Base-by-base conservation (phyloP, 2,329 filamentous ascomycete genomes). In the Cytospora schulzeri region DNA sequence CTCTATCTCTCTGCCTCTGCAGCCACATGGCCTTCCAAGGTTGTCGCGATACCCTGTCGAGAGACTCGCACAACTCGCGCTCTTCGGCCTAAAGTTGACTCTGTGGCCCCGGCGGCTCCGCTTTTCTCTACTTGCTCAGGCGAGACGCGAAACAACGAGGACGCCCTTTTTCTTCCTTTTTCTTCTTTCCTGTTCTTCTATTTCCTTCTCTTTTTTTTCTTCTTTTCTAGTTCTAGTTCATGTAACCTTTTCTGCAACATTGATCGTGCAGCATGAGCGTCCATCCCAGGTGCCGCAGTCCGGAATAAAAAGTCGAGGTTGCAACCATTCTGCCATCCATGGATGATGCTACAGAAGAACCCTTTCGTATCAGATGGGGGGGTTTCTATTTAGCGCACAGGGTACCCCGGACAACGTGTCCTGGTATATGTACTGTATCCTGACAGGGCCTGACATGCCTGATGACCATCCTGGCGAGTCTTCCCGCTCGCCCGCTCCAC, bases 61-160 rank as follows among this genome's bases (percentile, higher is more conserved):
- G 33, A 9, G 31, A 33, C 31, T 33, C 51, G 26, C 31, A 15
- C 38, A 8, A 22, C 60, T 62, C 60, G 60, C 60, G 60, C 15
- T 54, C 52, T 62, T 62, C 60, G 60, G 60, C 60, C 29, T 62
- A 50, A 15, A 38, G 22, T 56, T 62, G 24, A 35, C 33, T 62
- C 38, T 7, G 33, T 50, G 50, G 41, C 11, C 17, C 35, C 28
- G n/a, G 50, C 38, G 22, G 38, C 52, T 38, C 52, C 60, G 50
- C 52, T 51, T 56, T 62, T 28, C 52, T 4, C 33, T 35, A 35
- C 33, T 35, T 35, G 33, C 33, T 24, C 52, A 50, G 56, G 52
- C 59, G 38, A 62, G 38, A 62, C 52, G 60, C 60, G 60, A 56
- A 54, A 33, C n/a, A 28, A 28, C 29, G 38, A 51, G 52, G 52